Percentiles rank a stretch among this genome's conserved stretches.
Evolutionary conservation across 176 grass and related monocot species (phyloP).

Genomic region (Zea luxurians): DNA sequence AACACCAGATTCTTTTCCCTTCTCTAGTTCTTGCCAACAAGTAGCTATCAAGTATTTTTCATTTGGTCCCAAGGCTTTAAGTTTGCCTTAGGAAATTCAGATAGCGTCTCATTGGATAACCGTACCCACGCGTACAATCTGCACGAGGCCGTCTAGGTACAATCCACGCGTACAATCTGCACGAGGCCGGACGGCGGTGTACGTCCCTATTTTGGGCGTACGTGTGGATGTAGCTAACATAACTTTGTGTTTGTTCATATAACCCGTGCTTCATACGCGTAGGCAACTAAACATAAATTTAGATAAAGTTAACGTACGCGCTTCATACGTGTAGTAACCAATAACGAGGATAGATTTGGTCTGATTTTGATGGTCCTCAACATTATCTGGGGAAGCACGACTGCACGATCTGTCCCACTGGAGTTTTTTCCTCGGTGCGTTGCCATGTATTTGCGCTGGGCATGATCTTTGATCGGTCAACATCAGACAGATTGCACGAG

Average conservation of each 20-base stretch:
- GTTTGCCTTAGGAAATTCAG: neutral
- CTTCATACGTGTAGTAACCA: too few relatives aligned
- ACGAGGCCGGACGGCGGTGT: too few relatives aligned
- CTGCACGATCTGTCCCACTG: neutral
- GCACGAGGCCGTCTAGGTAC: too few relatives aligned
- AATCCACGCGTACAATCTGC: too few relatives aligned
- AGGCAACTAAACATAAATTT: too few relatives aligned
- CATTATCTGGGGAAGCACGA: neutral
- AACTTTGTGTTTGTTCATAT: too few relatives aligned
- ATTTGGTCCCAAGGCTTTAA: neutral
- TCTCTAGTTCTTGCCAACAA: neutral
- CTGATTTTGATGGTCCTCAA: neutral
- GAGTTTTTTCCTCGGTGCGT: conserved; percentile 15
- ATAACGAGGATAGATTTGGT: neutral
- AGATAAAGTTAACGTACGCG: too few relatives aligned
- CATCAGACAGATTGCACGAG: conserved; percentile 20
- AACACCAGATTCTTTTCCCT: neutral
- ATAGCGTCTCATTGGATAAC: too few relatives aligned
- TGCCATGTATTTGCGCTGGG: conserved; percentile 1
- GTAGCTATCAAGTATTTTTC: neutral
- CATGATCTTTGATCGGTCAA: conserved; percentile 34
- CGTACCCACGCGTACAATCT: too few relatives aligned
- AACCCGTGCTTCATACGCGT: too few relatives aligned
- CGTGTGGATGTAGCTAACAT: too few relatives aligned
- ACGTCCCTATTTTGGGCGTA: too few relatives aligned